These are phyloP conservation scores for Populus hybrid DNA, from an alignment of 441 rosid species.

Conservation along the genomic window DNA sequence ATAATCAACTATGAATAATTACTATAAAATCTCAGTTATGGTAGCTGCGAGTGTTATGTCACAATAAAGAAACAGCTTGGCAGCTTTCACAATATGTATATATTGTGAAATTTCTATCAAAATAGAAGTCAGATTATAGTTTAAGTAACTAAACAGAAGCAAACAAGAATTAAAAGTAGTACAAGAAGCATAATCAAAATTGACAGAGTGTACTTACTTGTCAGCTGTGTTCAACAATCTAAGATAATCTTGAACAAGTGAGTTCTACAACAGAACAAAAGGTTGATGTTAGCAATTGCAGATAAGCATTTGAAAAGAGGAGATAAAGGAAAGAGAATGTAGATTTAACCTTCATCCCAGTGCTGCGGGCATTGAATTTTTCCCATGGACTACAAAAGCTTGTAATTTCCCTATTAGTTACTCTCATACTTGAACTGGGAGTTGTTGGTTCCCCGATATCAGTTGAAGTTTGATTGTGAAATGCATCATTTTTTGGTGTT, in stretches of 20 bases:
- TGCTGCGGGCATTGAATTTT: too few species aligned
- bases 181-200: not conserved
- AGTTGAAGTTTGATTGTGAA: slow-evolving; percentile 19
- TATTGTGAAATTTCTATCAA: not conserved
- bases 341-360: not conserved
- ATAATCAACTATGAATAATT: not conserved
- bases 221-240: slow-evolving; percentile 56
- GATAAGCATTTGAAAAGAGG: not conserved
- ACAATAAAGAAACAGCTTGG: not conserved
- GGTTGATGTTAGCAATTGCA: slow-evolving; percentile 12
- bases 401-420: not conserved
- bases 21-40: not conserved
- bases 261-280: slow-evolving; percentile 27
- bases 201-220: slow-evolving; percentile 46
- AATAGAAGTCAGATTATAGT: not conserved
- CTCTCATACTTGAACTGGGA: too few species aligned
- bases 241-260: slow-evolving; percentile 58
- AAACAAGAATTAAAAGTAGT: not conserved
- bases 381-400: not conserved
- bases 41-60: not conserved
- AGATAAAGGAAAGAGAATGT: not conserved
- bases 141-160: not conserved
- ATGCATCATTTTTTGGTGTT: slow-evolving; percentile 26
- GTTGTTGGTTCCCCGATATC: slow-evolving; percentile 20
- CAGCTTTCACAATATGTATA: not conserved